Base-by-base conservation (phyloP, 768 basidiomycete species). In the Termitomyces sp. region DNA sequence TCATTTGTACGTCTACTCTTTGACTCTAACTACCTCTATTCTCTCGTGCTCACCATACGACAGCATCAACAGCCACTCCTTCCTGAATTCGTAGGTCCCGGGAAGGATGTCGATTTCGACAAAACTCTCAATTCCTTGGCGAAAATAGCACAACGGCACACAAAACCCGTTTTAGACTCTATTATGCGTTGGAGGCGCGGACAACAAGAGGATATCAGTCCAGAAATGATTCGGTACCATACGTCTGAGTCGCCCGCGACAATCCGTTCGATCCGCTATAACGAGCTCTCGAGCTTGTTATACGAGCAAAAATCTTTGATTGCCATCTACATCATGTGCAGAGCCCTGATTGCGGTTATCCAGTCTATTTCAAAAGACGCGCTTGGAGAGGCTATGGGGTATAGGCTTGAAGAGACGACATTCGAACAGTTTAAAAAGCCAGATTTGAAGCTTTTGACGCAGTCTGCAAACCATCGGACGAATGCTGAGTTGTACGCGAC, bases 321-420 rank as follows among this genome's bases (percentile, higher is more conserved):
- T 6, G 84, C 91, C 0, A 87, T 90, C 38, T 96, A 93, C 66
- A 83, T 98, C 64, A 87, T 93, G 84, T 94, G 91, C 64, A 83
- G 93, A 49, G 87, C 90, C 4, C 77, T 96, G 19, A 85, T 93
- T 26, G 84, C 82, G 2, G 82, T 94, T 12, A 78, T 95, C 53
- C 81, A 85, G 38, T 75, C 80, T 17, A 77, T 90, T 26, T 77
- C 87, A 1, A 87, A 87, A 64, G 90, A 93, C 60, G 84, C 85
- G 2, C 74, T 96, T 4, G 87, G 87, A 14, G 90, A 94, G 43
- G 71, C 80, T 0, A 71, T 91, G 56, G 94, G 92, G 0, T 83
- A 88, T 68, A 83, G 75, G 46, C 72, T 96, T n/a, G 94, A 96
- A 65, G 87, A 90, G 63, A 87, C 85, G 26, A 92, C 88, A 0